Evolutionary conservation across 1,139 yeast genomes (phyloP), one percentile per base, ranked within the genome.

Genomic region (Pichia sp.): DNA sequence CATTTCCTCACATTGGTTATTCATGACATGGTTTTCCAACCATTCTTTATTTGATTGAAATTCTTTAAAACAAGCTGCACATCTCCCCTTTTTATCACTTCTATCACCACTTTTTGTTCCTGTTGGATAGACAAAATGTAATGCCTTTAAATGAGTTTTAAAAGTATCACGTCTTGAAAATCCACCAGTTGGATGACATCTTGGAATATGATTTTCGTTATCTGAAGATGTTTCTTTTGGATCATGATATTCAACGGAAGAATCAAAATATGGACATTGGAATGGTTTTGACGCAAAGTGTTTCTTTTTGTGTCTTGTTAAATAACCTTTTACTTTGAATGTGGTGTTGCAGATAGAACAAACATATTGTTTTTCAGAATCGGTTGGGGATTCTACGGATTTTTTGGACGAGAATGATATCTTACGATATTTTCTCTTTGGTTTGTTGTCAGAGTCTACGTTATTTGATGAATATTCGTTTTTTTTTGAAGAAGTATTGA

Each of bases 141-240:
- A 60, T 1, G 79, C 77, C 51, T 73, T 75, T 40, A 75, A 63
- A 55, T 75, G 81, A 2, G 78, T 74, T 51, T 74, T 74, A 54
- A 68, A 74, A 7, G 80, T 75, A 52, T 76, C 81, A 52, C 78
- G 64, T 49, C 80, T 63, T 7, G 78, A 71, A 52, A 76, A 76
- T 4, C 77, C 78, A 25, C 81, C 80, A 2, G 75, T 72, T 31
- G 78, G 76, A 56, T 75, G 81, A 53, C 81, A 76, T 50, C 70
- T 66, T 33, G 43, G 42, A 19, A 28, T 37, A 16, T 37, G 25
- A 19, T 19, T 15, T 19, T 29, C 28, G 3, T 6, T 21, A 21
- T 21, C 6, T 0, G 75, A 66, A 4, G 73, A 74, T 10, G 52
- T 33, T 20, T 15, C 28, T 9, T 21, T 37, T 18, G 14, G 14